phyloP scores from a whole-genome alignment of 192 early-diverging fungal species.

The Coemansia sp. region DNA sequence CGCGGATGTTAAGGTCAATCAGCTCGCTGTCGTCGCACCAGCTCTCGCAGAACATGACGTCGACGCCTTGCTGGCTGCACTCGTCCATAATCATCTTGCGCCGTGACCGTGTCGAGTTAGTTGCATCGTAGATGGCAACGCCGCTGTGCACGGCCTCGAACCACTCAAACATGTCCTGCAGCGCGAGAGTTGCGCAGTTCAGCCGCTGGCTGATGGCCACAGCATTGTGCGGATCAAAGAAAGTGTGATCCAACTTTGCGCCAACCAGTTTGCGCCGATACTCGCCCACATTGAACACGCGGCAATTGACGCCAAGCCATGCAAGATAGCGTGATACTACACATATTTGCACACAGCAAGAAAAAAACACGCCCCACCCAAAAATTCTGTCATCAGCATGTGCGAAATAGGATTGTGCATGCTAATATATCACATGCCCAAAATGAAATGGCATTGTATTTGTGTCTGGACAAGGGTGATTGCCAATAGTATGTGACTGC shows the following conservation, averaged over 20 bases:
- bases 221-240: conserved; percentile 87
- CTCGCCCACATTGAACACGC: conserved; percentile 98
- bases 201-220: conserved; percentile 70
- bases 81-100: conserved; percentile 70
- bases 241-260: conserved; percentile 74
- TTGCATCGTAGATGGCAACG: conserved; percentile 97
- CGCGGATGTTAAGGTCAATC: conserved; percentile 88
- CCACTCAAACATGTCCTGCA: conserved; percentile 92
- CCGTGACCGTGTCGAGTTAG: conserved; percentile 88
- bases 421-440: neutral
- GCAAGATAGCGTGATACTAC: conserved; percentile 87
- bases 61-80: conserved; percentile 70
- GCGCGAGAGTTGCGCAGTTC: conserved; percentile 77
- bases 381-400: neutral
- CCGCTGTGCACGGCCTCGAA: conserved; percentile 77
- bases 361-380: neutral
- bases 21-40: conserved; percentile 89
- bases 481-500: neutral
- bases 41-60: conserved; percentile 96
- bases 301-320: conserved; percentile 91
- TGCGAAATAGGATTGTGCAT: neutral
- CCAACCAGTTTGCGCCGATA: conserved; percentile 92
- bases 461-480: neutral
- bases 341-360: neutral
- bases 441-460: neutral